phyloP scores from a whole-genome alignment of 2,329 filamentous ascomycete genomes.

The Diaporthe citri region DNA sequence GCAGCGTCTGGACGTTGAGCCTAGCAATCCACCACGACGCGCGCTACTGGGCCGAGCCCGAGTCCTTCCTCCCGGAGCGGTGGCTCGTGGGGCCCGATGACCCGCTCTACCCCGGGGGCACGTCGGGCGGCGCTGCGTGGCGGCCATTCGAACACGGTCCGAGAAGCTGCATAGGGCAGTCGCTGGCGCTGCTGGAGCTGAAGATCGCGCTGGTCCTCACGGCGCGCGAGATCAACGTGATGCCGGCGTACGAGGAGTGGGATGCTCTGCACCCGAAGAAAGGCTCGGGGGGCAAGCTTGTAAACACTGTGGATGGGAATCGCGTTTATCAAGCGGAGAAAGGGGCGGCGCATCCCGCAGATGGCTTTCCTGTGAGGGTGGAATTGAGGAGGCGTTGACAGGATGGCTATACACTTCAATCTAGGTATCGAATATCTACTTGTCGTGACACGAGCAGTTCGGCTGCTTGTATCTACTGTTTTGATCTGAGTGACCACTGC shows the following conservation, averaged over 20 bases:
- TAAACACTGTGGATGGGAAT: slow-evolving; percentile 43
- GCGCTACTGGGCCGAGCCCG: slow-evolving; percentile 49
- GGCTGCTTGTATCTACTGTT: background rate
- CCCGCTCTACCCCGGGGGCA: slow-evolving; percentile 35
- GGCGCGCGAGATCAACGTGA: slow-evolving; percentile 43
- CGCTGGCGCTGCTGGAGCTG: slow-evolving; percentile 47
- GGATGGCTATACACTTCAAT: background rate
- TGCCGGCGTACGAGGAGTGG: slow-evolving; percentile 49
- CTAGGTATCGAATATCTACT: background rate
- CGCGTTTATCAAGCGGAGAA: slow-evolving; percentile 44
- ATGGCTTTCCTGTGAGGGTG: slow-evolving; percentile 17
- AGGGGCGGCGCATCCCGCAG: slow-evolving; percentile 20
- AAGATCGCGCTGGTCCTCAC: slow-evolving; percentile 44
- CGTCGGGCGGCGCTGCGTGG: slow-evolving; percentile 38
- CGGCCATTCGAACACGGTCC: slow-evolving; percentile 47
- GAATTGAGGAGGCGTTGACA: background rate
- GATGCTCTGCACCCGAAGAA: slow-evolving; percentile 37
- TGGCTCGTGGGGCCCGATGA: slow-evolving; percentile 51
- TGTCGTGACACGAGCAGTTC: background rate
- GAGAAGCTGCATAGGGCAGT: slow-evolving; percentile 49
- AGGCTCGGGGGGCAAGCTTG: background rate
- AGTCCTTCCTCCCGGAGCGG: slow-evolving; percentile 50
- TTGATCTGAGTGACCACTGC: background rate
- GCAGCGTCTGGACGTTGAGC: slow-evolving; percentile 42
- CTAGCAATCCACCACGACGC: slow-evolving; percentile 51